These are phyloP conservation scores for Leishmania turanica DNA, from an alignment of 208 protist species.

Conservation along the genomic window DNA sequence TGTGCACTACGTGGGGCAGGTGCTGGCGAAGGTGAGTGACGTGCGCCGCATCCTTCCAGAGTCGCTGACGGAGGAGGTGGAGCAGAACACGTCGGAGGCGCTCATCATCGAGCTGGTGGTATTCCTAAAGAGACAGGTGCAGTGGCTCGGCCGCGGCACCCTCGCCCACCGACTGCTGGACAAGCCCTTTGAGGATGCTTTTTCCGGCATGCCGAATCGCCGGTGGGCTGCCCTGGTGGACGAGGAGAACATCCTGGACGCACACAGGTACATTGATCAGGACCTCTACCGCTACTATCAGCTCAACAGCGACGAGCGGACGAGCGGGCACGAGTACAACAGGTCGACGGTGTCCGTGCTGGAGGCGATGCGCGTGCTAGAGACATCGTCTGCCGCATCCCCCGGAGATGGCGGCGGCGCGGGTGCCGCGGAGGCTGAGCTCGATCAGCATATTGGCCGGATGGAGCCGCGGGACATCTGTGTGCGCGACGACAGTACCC, in stretches of 20 bases:
- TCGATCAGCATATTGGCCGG: conserved; percentile 53
- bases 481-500: conserved; percentile 60
- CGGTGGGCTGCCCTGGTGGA: conserved; percentile 64
- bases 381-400: conserved; percentile 9
- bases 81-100: conserved; percentile 62
- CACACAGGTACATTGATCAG: conserved; percentile 57
- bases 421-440: background rate
- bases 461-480: conserved; percentile 55
- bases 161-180: conserved; percentile 64
- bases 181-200: conserved; percentile 74
- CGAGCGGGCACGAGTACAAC: conserved; percentile 80
- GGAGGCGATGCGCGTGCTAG: conserved; percentile 41
- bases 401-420: background rate
- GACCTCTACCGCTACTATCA: conserved; percentile 81
- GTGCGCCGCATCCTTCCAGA: conserved; percentile 53
- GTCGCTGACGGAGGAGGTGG: conserved; percentile 57
- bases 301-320: conserved; percentile 69
- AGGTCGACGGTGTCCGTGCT: conserved; percentile 19
- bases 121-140: conserved; percentile 72
- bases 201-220: conserved; percentile 42
- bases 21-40: conserved; percentile 65
- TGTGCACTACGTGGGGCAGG: conserved; percentile 79
- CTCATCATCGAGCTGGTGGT: conserved; percentile 70
- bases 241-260: conserved; percentile 41
- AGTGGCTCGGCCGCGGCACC: conserved; percentile 56